Base-by-base conservation (phyloP, 352 stramenopile species). In the Globisporangium viniferum region DNA sequence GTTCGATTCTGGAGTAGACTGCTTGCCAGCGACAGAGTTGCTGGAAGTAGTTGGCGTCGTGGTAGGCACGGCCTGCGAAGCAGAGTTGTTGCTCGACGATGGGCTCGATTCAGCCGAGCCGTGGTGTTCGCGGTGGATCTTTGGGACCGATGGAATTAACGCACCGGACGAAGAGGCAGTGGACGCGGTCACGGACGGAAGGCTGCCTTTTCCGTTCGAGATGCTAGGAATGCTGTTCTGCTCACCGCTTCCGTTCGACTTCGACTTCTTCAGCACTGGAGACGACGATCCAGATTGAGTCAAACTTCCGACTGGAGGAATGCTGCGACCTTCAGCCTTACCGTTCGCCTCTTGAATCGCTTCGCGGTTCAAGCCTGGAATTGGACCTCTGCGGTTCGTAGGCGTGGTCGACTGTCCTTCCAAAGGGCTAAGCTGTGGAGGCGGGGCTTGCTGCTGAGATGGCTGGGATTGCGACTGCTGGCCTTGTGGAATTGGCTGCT, bases 191-290 rank as follows among this genome's bases (percentile, higher is more conserved):
- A 91, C 79, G 3, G 80, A 78, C 9, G 84, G 78, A 48, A 92
- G 71, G 12, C 72, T 58, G 22, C 71, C 73, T 67, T 92, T 93
- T 24, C 83, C 84, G 68, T 93, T 94, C 6, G 80, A 81, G 35
- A 92, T 61, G 36, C 82, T 92, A 8, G 84, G 82, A 48, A 92
- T 91, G 60, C 66, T 77, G 59, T 72, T 82, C 22, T 70, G 64
- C 20, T 89, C 79, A 14, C 51, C 57, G 0, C 69, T 70, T 10
- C 79, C 80, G 59, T 84, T 90, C 5, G 82, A 75, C 70, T 94
- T 94, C 10, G 81, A 77, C 69, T 94, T 94, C 75, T 94, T 94
- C 24, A 86, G 70, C 3, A 88, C 87, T 0, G 87, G 86, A 18
- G 81, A 89, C 24, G 82, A 86, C 33, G 70, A 75, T 5, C 73